Conservation (phyloP, 495 filamentous ascomycete species). For the Xylaria venustula region DNA sequence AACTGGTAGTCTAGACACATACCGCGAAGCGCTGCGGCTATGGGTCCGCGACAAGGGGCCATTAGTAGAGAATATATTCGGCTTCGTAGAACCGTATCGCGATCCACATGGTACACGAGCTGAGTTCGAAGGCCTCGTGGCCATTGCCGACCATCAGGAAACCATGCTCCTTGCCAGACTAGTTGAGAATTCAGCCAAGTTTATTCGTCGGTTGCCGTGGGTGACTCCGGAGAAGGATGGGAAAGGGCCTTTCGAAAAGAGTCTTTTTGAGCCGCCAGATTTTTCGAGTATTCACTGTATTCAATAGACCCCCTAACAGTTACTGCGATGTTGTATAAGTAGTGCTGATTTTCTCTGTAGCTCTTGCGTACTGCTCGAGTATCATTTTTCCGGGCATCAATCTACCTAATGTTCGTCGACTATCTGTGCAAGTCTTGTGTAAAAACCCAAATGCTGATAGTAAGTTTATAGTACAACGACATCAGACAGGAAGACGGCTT, state of each 20-base stretch:
- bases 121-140: conserved; percentile 49
- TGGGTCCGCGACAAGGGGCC: conserved; percentile 44
- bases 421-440: too few relatives aligned
- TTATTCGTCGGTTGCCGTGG: conserved; percentile 73
- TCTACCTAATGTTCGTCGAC: conserved; percentile 6
- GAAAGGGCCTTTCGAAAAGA: conserved; percentile 60
- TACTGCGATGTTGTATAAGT: too few relatives aligned
- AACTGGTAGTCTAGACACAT: conserved; percentile 36
- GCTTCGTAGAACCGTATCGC: conserved; percentile 50
- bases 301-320: too few relatives aligned
- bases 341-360: neutral
- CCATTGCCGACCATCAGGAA: conserved; percentile 62
- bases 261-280: conserved; percentile 69
- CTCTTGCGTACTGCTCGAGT: conserved; percentile 6
- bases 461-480: conserved; percentile 62
- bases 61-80: conserved; percentile 44
- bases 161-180: conserved; percentile 67
- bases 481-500: conserved; percentile 71
- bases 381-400: conserved; percentile 7
- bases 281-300: conserved; percentile 65
- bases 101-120: conserved; percentile 44
- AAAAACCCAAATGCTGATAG: too few relatives aligned
- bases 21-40: conserved; percentile 35
- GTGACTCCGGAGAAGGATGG: conserved; percentile 1
- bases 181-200: conserved; percentile 60